Conservation (phyloP, 352 stramenopile species). For the Pythium brachiatum region DNA sequence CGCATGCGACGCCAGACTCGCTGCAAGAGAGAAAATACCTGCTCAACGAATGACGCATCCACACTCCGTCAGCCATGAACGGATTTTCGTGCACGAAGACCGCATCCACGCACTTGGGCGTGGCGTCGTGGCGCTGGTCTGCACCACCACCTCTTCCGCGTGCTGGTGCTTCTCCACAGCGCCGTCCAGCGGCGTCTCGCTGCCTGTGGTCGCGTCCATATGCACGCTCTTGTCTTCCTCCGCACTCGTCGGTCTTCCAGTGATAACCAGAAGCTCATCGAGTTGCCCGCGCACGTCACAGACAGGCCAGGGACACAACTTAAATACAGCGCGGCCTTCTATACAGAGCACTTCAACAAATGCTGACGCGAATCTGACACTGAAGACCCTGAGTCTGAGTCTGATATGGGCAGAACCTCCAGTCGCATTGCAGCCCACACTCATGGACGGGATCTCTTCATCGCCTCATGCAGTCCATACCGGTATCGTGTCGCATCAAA, state of each 20-base stretch:
- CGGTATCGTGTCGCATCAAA: too few relatives aligned
- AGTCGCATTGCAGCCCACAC: too few relatives aligned
- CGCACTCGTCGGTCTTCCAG: neutral
- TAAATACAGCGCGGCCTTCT: slow-evolving; percentile 1
- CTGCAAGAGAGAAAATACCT: slow-evolving; percentile 19
- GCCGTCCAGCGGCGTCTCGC: neutral
- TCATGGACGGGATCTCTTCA: too few relatives aligned
- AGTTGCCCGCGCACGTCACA: slow-evolving; percentile 14
- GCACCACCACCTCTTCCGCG: neutral
- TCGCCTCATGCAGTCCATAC: too few relatives aligned
- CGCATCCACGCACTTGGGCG: neutral
- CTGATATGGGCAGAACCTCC: neutral
- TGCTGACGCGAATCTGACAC: neutral
- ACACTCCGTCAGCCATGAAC: neutral
- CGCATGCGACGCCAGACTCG: slow-evolving; percentile 20
- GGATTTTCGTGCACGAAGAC: neutral
- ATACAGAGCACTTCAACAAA: slow-evolving; percentile 1
- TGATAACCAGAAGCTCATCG: neutral
- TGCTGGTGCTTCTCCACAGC: slow-evolving; percentile 1
- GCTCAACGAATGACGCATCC: neutral
- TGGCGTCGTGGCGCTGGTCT: neutral
- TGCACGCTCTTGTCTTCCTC: neutral
- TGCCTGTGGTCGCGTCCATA: neutral
- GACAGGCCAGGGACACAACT: slow-evolving; percentile 11
- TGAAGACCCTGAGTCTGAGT: neutral